Percentiles rank a stretch among this genome's conserved stretches.
Evolutionary conservation across 345 rosid species (phyloP).

Genomic region (Corchorus capsularis): DNA sequence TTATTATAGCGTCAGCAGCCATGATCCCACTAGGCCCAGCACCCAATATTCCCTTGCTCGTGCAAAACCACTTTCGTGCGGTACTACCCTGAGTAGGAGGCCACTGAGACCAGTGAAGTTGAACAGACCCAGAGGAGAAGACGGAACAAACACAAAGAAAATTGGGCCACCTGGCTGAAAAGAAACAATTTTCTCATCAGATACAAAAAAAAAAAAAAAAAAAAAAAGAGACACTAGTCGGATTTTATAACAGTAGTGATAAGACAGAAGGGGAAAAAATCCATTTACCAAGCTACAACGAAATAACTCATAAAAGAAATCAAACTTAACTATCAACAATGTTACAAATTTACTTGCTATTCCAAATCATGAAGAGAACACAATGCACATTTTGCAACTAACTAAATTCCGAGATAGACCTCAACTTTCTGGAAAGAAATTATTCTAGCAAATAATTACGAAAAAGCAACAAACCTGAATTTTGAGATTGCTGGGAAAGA

Average conservation of each 20-base stretch:
- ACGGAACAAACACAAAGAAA: constrained; percentile 96
- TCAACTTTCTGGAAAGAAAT: neutral
- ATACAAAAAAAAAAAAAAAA: neutral
- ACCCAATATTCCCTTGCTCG: constrained; percentile 98
- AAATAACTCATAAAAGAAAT: neutral
- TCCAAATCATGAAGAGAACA: constrained; percentile 12
- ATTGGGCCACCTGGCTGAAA: constrained; percentile 99
- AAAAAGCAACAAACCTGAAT: constrained; percentile 69
- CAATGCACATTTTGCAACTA: neutral
- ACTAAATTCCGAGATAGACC: neutral
- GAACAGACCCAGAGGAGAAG: constrained; percentile 97
- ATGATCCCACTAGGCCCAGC: constrained; percentile 99
- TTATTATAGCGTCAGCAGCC: constrained; percentile 99
- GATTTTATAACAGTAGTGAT: neutral
- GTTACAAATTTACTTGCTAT: neutral
- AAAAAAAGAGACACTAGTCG: neutral
- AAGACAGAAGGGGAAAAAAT: neutral
- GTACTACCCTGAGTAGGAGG: constrained; percentile 76
- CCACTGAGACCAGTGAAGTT: constrained; percentile 98
- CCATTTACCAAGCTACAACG: neutral
- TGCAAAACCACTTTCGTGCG: constrained; percentile 81
- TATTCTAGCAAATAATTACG: constrained; percentile 7
- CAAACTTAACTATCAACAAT: neutral
- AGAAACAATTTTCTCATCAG: constrained; percentile 19
- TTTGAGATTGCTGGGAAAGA: constrained; percentile 88